Evolutionary conservation across 352 stramenopile species (phyloP).

Genomic region (Pythium coloratum): DNA sequence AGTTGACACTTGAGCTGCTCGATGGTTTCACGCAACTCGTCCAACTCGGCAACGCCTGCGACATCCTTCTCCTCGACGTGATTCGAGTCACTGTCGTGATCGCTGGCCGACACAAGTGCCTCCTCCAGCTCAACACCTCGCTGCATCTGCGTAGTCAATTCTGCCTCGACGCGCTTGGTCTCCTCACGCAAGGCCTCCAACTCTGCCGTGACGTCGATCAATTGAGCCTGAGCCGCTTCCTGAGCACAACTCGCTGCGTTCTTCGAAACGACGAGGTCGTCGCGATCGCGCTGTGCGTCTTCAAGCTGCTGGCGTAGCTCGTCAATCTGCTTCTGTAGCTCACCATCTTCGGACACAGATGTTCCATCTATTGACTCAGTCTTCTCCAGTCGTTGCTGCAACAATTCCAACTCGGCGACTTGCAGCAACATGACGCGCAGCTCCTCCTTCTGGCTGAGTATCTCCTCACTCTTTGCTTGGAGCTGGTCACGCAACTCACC

Average conservation of each 20-base stretch:
- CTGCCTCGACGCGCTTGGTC: neutral
- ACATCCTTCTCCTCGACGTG: neutral
- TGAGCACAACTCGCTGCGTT: constrained; percentile 3
- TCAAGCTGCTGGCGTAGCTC: constrained; percentile 23
- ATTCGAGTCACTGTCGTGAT: neutral
- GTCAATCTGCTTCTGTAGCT: constrained; percentile 31
- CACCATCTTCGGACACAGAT: constrained; percentile 20
- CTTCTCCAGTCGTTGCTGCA: constrained; percentile 8
- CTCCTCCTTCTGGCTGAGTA: constrained; percentile 22
- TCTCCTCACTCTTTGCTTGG: constrained; percentile 1
- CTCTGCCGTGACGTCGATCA: neutral
- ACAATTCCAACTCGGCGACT: neutral
- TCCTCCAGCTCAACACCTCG: constrained; percentile 2
- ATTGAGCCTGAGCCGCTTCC: neutral
- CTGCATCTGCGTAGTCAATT: neutral
- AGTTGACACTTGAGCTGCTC: neutral
- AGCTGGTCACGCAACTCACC: constrained; percentile 20
- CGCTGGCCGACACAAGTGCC: neutral
- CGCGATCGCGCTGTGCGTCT: constrained; percentile 4
- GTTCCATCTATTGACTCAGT: neutral
- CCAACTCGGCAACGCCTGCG: neutral
- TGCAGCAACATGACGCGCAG: constrained; percentile 26
- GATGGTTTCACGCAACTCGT: neutral
- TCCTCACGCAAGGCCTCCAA: neutral
- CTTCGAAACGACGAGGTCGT: constrained; percentile 16